Evolutionary conservation across 768 basidiomycete species (phyloP).

Genomic region (Piloderma croceum): DNA sequence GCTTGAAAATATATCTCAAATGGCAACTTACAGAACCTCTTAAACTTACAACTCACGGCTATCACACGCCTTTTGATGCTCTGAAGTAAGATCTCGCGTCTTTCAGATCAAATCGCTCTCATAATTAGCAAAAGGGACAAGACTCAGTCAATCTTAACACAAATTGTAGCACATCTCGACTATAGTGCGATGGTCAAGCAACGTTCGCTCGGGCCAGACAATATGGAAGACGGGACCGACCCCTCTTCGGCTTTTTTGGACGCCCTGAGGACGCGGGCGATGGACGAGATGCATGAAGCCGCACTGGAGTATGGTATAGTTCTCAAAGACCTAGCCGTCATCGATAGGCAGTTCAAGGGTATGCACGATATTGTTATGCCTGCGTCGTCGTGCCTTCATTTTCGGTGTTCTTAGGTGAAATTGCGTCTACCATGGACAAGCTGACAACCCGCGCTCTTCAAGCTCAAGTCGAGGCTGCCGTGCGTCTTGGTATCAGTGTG

Average conservation of each 20-base stretch:
- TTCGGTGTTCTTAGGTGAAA: conserved; percentile 45
- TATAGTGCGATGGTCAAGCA: conserved; percentile 70
- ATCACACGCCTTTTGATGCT: conserved; percentile 77
- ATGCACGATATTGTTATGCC: too few relatives aligned
- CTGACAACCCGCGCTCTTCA: conserved; percentile 79
- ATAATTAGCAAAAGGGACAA: conserved; percentile 46
- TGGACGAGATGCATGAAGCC: conserved; percentile 82
- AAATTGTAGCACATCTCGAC: conserved; percentile 74
- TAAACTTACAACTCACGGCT: conserved; percentile 77
- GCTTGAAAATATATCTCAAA: conserved; percentile 78
- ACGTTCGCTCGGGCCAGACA: conserved; percentile 70
- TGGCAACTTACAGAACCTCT: conserved; percentile 54
- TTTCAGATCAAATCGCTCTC: neutral
- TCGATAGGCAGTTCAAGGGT: conserved; percentile 82
- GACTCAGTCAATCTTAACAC: conserved; percentile 81
- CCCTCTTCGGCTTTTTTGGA: conserved; percentile 75
- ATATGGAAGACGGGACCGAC: conserved; percentile 65
- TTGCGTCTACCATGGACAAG: conserved; percentile 80
- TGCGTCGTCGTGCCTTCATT: too few relatives aligned
- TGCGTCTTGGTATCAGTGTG: conserved; percentile 16
- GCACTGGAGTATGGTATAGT: conserved; percentile 81
- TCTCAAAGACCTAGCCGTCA: conserved; percentile 83
- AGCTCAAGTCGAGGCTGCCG: conserved; percentile 83
- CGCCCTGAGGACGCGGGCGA: conserved; percentile 73
- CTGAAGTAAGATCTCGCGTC: conserved; percentile 30